Evolutionary conservation across 768 basidiomycete genomes (phyloP).

Genomic region (Kwoniella dejecticola): DNA sequence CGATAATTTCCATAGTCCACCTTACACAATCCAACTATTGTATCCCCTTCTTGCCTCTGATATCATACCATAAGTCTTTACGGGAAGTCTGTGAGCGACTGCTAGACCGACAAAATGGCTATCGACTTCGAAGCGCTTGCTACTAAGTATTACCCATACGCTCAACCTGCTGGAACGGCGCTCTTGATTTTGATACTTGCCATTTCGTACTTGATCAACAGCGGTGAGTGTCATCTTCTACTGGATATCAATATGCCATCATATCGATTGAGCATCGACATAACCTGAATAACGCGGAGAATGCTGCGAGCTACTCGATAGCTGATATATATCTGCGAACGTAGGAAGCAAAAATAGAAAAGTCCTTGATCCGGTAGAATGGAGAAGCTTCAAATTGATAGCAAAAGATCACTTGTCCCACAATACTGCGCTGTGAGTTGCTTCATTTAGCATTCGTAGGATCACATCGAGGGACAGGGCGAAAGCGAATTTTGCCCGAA

Average conservation of each 20-base stretch:
- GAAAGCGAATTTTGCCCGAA: too few relatives aligned
- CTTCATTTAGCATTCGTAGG: too few relatives aligned
- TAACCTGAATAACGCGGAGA: too few relatives aligned
- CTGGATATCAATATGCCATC: background rate
- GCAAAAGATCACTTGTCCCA: conserved; percentile 84
- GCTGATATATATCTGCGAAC: background rate
- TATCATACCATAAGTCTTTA: too few relatives aligned
- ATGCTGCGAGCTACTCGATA: background rate
- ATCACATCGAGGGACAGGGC: too few relatives aligned
- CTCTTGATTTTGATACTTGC: conserved; percentile 11
- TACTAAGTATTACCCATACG: background rate
- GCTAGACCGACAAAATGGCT: conserved; percentile 3
- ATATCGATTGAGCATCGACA: too few relatives aligned
- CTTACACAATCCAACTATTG: too few relatives aligned
- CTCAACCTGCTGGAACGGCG: conserved; percentile 6
- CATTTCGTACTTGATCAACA: conserved; percentile 7
- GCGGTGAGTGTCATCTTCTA: background rate
- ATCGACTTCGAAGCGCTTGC: conserved; percentile 8
- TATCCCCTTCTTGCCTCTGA: too few relatives aligned
- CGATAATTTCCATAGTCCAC: background rate
- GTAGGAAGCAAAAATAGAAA: conserved; percentile 18
- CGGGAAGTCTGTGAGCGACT: too few relatives aligned
- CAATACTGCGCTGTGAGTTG: conserved; percentile 86
- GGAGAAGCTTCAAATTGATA: conserved; percentile 78
- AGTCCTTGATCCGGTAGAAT: conserved; percentile 58